Evolutionary conservation across 164 flowering plant species (phyloP), one percentile per base, ranked within the genome.

Genomic region (Kingdonia uniflora): DNA sequence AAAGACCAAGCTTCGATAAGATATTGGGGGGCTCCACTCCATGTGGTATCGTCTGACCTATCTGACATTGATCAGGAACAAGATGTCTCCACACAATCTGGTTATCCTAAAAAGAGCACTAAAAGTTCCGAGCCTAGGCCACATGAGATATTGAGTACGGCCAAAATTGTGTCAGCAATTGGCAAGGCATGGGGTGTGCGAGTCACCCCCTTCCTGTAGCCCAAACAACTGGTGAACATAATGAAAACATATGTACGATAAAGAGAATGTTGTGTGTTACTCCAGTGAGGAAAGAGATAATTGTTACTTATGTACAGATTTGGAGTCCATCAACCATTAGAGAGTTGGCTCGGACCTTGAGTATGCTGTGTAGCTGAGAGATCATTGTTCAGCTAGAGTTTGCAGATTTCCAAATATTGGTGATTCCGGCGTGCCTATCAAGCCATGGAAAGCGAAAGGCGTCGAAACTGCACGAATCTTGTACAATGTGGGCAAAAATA

Each of bases 171-270:
- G 19, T 71, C 89, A 26, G 79, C 79, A 22, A 68, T 78, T 58
- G 77, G 82, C 42, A 67, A 65, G 42, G 38, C 77, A 50, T 89
- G 95, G 95, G 60, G 69, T 61, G 23, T 66, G 81, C 84, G 7
- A 68, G 45, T 58, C 65, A 60, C 25, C 69, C 84, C 47, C 71
- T 74, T 59, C 49, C 81, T 54, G 45, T 61, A 72, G 51, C 29
- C 70, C 0, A 64, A 65, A 49, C 49, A 49, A 50, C 58, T 51
- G 40, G 42, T 37, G 59, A 63, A 13, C 42, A 37, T 16, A 43
- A 50, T 54, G 56, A 51, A 54, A n/a, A n/a, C n/a, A n/a, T n/a
- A n/a, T n/a, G n/a, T n/a, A n/a, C n/a, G 54, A 50, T 49, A 70
- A 65, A 45, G 71, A 72, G 56, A 69, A 67, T 41, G 16, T 51